Evolutionary conservation across 1,284 basidiomycete species (phyloP), one percentile per base, ranked within the genome.

Genomic region (Puccinia triticina): DNA sequence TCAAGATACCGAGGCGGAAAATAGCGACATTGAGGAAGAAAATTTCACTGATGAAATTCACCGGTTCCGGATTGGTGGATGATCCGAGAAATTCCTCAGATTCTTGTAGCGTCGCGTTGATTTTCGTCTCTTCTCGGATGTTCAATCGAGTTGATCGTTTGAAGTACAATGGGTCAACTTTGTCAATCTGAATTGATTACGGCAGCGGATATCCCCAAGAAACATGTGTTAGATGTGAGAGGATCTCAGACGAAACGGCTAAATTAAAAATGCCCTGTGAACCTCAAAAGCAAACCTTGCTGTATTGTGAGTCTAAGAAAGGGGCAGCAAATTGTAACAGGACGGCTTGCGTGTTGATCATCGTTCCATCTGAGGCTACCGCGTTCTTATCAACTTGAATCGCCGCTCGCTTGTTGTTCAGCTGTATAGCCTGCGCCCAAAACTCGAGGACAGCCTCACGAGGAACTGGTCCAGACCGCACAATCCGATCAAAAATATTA

Each of bases 21-120:
- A 92, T 92, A 0, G 94, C 92, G 83, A 93, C 90, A 12, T 92
- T 90, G 55, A 98, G 89, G 89, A 93, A 98, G 89, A 97, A 99
- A 16, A 97, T 91, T 79, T 98, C 93, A 0, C 96, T 95, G 84
- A 99, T 96, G 88, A 99, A 99, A 87, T 97, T 98, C 1, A 93
- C 90, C 8, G 90, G 84, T 61, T 86, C 83, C 85, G 84, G 23
- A 53, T 21, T 55, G 21, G 29, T 53, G 29, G 48, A 34, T 66
- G 89, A 88, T 73, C 90, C 89, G 81, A 89, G 91, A 91, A 93
- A 96, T 81, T 90, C 88, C 57, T 91, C 89, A 0, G 92, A 93
- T 85, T 97, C 94, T 83, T 93, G 92, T 84, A 91, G 92, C 0
- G 93, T 94, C 0, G 94, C 94, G 84, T 94, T 94, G 84, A 98